Evolutionary conservation across 805 yeast species (phyloP), one percentile per base, ranked within the genome.

Genomic region (Yamadazyma ubonensis): DNA sequence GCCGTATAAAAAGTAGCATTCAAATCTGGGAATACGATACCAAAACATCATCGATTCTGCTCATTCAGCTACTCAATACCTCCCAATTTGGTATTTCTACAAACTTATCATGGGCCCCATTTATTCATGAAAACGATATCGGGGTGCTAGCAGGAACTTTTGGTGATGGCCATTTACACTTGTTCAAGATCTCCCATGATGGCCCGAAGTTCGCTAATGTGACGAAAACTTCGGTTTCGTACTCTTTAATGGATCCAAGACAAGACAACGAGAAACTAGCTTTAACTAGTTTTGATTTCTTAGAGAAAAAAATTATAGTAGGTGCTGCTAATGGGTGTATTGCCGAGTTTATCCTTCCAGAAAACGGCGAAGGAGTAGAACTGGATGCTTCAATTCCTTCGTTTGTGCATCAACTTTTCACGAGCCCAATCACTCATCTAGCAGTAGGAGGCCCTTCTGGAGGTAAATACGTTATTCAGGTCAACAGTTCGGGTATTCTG

Each of bases 301-400:
- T 76, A 4, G 67, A 69, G 7, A 50, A 64, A 2, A 62, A 53
- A 9, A 54, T 84, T 1, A 54, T 81, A 2, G 76, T 78, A 21
- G 91, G 90, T 0, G 71, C 77, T 4, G 56, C 67, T 2, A 73
- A 76, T 38, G 93, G 93, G 0, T 63, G 63, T 21, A 58, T 84
- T 7, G 80, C 79, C 0, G 88, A 82, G 51, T 81, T 71, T 42
- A 62, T 69, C 8, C 49, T 79, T 1, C 75, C 75, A 4, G 11
- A 15, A 6, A 5, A 11, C 6, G 27, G 12, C 3, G 20, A 30
- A 10, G 34, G 20, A 7, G 40, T 26, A 21, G 49, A 45, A 2
- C 43, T 28, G 4, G 58, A 58, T 18, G 12, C 52, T 7, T 10
- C 41, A 5, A 45, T 53, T 1, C 73, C 74, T 0, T 65, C 71